Evolutionary conservation across 192 early-diverging fungal species (phyloP).

Genomic region (Helicostylum pulchrum): DNA sequence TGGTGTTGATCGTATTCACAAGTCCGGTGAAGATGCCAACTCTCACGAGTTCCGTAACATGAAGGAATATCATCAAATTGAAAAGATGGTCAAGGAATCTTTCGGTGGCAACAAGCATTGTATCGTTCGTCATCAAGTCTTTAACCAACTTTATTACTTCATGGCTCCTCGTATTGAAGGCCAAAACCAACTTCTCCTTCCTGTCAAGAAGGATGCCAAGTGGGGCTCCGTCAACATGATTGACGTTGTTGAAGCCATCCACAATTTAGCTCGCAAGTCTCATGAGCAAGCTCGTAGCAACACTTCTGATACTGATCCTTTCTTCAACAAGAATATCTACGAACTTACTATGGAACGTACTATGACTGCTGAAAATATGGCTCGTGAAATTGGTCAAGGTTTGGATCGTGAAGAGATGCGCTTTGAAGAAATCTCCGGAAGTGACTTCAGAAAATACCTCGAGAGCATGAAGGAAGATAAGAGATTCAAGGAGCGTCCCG

Average conservation of each 20-base stretch:
- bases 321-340: background rate
- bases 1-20: conserved; percentile 14
- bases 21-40: conserved; percentile 1
- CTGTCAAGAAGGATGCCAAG: conserved; percentile 20
- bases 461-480: conserved; percentile 15
- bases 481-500: conserved; percentile 15
- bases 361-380: conserved; percentile 2
- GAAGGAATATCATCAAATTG: conserved; percentile 17
- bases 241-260: conserved; percentile 20
- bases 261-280: conserved; percentile 3
- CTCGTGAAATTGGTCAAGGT: conserved; percentile 12
- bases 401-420: conserved; percentile 1
- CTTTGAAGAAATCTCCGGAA: background rate
- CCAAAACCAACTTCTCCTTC: conserved; percentile 11
- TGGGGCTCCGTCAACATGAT: conserved; percentile 23
- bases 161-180: conserved; percentile 18
- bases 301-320: background rate
- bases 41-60: conserved; percentile 12
- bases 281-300: background rate
- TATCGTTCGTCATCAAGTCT: conserved; percentile 17
- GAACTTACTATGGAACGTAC: conserved; percentile 4
- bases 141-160: conserved; percentile 25
- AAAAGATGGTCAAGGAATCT: conserved; percentile 10
- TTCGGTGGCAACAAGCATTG: background rate
- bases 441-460: conserved; percentile 5